Evolutionary conservation across 495 filamentous ascomycete genomes (phyloP).

Genomic region (Daldinia vernicosa): DNA sequence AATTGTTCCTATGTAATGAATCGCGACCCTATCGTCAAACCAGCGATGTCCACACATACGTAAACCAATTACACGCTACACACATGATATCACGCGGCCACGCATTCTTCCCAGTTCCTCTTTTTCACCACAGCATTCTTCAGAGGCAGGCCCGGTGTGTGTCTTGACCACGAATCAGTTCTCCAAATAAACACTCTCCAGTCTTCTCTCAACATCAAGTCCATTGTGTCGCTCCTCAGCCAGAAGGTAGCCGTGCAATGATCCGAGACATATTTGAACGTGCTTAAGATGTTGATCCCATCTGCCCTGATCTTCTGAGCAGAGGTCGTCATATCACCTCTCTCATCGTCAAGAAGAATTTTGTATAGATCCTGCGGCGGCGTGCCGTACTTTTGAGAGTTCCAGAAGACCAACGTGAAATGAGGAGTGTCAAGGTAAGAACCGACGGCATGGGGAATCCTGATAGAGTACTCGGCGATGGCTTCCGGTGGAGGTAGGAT

Average conservation of each 20-base stretch:
- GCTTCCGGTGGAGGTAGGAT: slow-evolving; percentile 32
- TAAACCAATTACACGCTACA: neutral
- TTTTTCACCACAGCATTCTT: too few relatives aligned
- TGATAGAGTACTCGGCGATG: slow-evolving; percentile 44
- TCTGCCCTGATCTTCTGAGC: slow-evolving; percentile 30
- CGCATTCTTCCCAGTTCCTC: slow-evolving; percentile 23
- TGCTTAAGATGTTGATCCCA: slow-evolving; percentile 37
- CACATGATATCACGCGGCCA: slow-evolving; percentile 5
- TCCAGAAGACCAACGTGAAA: slow-evolving; percentile 48
- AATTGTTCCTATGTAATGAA: neutral
- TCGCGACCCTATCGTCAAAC: neutral
- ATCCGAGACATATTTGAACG: slow-evolving; percentile 40
- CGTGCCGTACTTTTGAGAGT: slow-evolving; percentile 16
- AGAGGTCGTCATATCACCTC: slow-evolving; percentile 10
- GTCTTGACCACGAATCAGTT: slow-evolving; percentile 1
- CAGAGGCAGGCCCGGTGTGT: too few relatives aligned
- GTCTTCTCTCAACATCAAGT: slow-evolving; percentile 34
- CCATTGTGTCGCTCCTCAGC: slow-evolving; percentile 45
- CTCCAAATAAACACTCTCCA: slow-evolving; percentile 44
- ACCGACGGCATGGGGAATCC: slow-evolving; percentile 4
- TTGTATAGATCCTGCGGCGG: slow-evolving; percentile 1
- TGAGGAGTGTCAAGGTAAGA: neutral
- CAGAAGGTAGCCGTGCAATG: slow-evolving; percentile 40
- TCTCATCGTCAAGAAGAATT: slow-evolving; percentile 27
- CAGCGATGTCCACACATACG: neutral